Conservation (phyloP, 257 asterid genomes). For the Ilex asprella region DNA sequence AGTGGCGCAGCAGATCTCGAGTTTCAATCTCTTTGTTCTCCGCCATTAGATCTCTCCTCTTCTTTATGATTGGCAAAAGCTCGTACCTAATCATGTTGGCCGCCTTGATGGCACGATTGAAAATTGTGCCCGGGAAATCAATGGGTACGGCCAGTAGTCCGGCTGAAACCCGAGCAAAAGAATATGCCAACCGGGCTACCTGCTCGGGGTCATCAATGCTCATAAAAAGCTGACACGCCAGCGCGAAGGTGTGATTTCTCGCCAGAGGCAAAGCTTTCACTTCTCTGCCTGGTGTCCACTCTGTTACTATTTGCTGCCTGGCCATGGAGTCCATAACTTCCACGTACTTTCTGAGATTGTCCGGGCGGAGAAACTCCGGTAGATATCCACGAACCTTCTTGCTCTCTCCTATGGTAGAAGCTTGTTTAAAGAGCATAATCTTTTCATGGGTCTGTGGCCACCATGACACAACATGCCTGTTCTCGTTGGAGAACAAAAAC, state of each 20-base stretch:
- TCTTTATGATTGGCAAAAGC: no score
- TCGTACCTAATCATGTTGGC: no score
- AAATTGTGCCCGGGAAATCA: no score
- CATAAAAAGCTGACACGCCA: no score
- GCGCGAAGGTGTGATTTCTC: background rate
- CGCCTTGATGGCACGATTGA: no score
- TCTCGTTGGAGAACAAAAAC: no score
- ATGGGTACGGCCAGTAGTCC: no score
- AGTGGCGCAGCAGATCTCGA: background rate
- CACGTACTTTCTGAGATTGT: slow-evolving; percentile 8
- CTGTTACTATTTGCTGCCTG: slow-evolving; percentile 1
- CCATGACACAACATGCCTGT: slow-evolving; percentile 4
- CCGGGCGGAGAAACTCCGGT: slow-evolving; percentile 12
- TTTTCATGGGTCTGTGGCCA: slow-evolving; percentile 20
- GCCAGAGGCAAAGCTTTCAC: slow-evolving; percentile 11
- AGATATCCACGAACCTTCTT: slow-evolving; percentile 9
- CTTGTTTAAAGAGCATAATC: slow-evolving; percentile 13
- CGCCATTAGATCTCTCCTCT: no score
- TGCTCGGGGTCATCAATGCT: no score
- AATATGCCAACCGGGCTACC: no score
- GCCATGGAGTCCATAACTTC: slow-evolving; percentile 14
- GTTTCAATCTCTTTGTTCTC: no score
- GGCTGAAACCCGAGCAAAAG: no score
- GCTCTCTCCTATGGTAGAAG: slow-evolving; percentile 12
- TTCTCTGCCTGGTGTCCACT: background rate